Conservation (phyloP, 2,329 filamentous ascomycete genomes). For the Pyrenochaeta sp. region DNA sequence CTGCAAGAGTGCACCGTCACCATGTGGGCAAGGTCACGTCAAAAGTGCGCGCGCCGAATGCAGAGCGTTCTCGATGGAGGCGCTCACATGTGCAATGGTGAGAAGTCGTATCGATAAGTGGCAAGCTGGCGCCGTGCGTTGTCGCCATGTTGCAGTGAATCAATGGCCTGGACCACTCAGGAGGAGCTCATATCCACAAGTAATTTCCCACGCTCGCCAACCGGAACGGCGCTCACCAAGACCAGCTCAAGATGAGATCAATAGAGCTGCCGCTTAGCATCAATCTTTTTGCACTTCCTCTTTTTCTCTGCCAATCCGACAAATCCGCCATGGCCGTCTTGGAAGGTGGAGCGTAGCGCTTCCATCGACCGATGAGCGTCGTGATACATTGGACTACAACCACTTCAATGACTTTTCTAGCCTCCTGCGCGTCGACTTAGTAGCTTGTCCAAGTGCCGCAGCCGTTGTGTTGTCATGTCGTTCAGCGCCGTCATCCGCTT, state of each 20-base stretch:
- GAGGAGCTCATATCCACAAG: slow-evolving; percentile 30
- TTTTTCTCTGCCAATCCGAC: slow-evolving; percentile 16
- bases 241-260: slow-evolving; percentile 33
- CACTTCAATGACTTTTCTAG: slow-evolving; percentile 1
- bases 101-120: slow-evolving; percentile 28
- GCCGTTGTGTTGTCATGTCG: not conserved
- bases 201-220: slow-evolving; percentile 40
- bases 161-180: slow-evolving; percentile 27
- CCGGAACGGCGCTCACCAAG: slow-evolving; percentile 21
- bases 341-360: slow-evolving; percentile 17
- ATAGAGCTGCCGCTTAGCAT: slow-evolving; percentile 32
- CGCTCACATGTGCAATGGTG: slow-evolving; percentile 14
- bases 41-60: not conserved
- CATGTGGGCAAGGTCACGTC: slow-evolving; percentile 4
- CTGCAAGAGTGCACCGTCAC: slow-evolving; percentile 11
- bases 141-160: slow-evolving; percentile 23
- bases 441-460: not conserved
- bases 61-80: slow-evolving; percentile 5
- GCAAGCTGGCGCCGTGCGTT: slow-evolving; percentile 20
- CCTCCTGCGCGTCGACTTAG: not conserved
- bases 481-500: not conserved
- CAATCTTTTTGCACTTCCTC: slow-evolving; percentile 16
- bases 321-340: slow-evolving; percentile 18
- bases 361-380: slow-evolving; percentile 13
- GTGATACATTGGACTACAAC: slow-evolving; percentile 12